A percentile compares a stretch with the other conserved stretches of the same genome.
These are phyloP conservation scores for Colletotrichum limetticola DNA, from an alignment of 2,329 filamentous ascomycete genomes.

Conservation along the genomic window DNA sequence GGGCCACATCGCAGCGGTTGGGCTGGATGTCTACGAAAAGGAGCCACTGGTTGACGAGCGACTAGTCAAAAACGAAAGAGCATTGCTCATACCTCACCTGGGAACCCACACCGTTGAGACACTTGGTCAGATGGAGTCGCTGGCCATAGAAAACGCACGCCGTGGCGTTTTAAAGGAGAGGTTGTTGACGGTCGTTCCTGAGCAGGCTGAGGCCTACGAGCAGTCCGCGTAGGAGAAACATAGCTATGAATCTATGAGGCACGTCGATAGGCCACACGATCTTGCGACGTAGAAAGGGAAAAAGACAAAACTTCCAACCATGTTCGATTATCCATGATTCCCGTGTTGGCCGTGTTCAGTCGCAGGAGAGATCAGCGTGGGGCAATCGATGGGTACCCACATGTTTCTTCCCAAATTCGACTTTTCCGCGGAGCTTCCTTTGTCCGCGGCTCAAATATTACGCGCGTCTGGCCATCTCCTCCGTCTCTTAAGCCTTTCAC, in stretches of 20 bases:
- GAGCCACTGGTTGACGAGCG: conserved; percentile 71
- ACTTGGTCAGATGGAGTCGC: conserved; percentile 40
- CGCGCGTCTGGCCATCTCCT: not conserved
- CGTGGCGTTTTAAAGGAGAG: conserved; percentile 33
- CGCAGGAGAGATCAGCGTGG: not conserved
- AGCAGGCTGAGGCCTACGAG: conserved; percentile 13
- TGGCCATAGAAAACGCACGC: conserved; percentile 44
- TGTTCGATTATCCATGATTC: not conserved
- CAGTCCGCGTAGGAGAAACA: not conserved
- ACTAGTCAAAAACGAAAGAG: conserved; percentile 67
- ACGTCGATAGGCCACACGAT: not conserved
- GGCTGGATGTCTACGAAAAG: conserved; percentile 67
- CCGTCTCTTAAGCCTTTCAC: too few species aligned
- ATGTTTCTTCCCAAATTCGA: not conserved
- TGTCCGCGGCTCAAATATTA: conserved; percentile 13
- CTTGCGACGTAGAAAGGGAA: not conserved
- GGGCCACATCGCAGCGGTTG: conserved; percentile 64
- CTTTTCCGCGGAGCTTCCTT: conserved; percentile 1
- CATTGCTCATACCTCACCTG: conserved; percentile 74
- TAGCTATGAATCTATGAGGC: too few species aligned
- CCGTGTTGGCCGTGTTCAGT: not conserved
- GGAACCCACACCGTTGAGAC: conserved; percentile 73
- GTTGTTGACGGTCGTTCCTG: conserved; percentile 36
- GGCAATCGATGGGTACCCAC: not conserved
- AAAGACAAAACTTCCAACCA: not conserved